These are phyloP conservation scores for Actinomortierella ambigua DNA, from an alignment of 371 early-diverging fungal species.

Conservation along the genomic window DNA sequence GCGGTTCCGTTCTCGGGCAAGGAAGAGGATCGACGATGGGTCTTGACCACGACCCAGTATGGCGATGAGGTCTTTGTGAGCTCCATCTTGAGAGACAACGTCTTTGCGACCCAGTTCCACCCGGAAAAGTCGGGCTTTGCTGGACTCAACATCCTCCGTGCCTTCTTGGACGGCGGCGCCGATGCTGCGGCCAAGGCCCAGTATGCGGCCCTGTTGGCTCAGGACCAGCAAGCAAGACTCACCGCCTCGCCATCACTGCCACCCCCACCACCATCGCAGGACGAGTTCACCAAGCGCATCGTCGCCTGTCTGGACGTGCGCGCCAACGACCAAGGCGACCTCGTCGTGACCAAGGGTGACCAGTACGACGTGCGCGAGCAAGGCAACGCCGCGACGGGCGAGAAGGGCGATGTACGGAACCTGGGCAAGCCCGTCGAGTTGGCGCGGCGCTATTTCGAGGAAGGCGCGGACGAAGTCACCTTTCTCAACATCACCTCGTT, in stretches of 20 bases:
- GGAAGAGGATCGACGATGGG: conserved; percentile 64
- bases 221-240: conserved; percentile 1
- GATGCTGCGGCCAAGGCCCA: conserved; percentile 13
- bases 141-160: conserved; percentile 80
- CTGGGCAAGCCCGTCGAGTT: conserved; percentile 96
- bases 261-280: conserved; percentile 43
- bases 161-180: conserved; percentile 71
- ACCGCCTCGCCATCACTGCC: conserved; percentile 15
- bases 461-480: conserved; percentile 97
- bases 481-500: conserved; percentile 98
- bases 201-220: conserved; percentile 6
- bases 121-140: conserved; percentile 96
- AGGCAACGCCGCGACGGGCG: conserved; percentile 43
- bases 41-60: conserved; percentile 82
- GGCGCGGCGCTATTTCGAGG: conserved; percentile 88
- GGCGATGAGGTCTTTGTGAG: conserved; percentile 87
- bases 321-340: conserved; percentile 92
- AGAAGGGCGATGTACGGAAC: conserved; percentile 85
- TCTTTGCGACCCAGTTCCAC: conserved; percentile 97
- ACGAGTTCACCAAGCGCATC: conserved; percentile 85
- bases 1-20: conserved; percentile 70
- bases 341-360: conserved; percentile 98
- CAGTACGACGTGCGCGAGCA: conserved; percentile 97
- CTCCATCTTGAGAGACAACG: conserved; percentile 80
- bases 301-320: conserved; percentile 98